Conservation (phyloP, 2,329 filamentous ascomycete species). For the Chrysosporium keratinophilum region DNA sequence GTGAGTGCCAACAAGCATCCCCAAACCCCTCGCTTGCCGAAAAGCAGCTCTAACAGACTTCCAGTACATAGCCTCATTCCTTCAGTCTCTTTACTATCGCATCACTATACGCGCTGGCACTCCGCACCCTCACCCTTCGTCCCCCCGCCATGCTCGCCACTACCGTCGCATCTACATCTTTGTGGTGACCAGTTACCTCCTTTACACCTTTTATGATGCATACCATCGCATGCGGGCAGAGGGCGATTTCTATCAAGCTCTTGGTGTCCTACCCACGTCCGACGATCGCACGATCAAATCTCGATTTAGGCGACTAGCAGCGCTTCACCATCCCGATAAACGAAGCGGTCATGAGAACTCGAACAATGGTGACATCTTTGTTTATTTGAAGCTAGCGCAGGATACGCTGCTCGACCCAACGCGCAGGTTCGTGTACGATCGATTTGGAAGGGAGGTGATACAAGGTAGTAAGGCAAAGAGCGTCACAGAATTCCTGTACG, state of each 20-base stretch:
- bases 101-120: conserved; percentile 83
- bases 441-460: conserved; percentile 65
- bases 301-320: conserved; percentile 65
- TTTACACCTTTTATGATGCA: conserved; percentile 87
- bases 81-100: conserved; percentile 75
- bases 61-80: conserved; percentile 65
- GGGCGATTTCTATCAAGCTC: conserved; percentile 68
- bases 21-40: background rate
- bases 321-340: conserved; percentile 77
- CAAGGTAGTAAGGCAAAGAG: conserved; percentile 48
- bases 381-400: conserved; percentile 70
- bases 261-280: conserved; percentile 59
- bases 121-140: conserved; percentile 58
- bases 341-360: conserved; percentile 26
- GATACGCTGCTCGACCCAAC: conserved; percentile 71
- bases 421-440: conserved; percentile 77
- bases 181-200: conserved; percentile 72
- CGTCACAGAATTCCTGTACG: conserved; percentile 60
- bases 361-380: conserved; percentile 48
- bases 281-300: conserved; percentile 70
- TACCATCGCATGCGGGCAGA: conserved; percentile 64
- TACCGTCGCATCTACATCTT: conserved; percentile 72
- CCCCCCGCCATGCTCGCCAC: conserved; percentile 60
- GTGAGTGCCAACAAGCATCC: conserved; percentile 31
- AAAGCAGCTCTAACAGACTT: conserved; percentile 4